phyloP scores from a whole-genome alignment of 1,284 basidiomycete species.

The Uromyces viciae-fabae region DNA sequence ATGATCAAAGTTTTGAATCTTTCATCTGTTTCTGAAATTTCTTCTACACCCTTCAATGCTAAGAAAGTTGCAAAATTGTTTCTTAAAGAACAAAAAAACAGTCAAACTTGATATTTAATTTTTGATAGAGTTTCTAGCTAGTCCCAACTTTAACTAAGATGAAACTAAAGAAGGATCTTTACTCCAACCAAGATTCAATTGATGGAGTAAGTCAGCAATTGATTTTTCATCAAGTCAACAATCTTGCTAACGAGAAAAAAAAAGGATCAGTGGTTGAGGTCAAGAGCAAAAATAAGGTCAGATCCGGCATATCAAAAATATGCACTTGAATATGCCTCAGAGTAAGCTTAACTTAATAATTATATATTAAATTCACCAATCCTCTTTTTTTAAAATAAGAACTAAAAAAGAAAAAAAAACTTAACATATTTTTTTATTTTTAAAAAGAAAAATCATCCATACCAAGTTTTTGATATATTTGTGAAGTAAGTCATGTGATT shows the following conservation, averaged over 20 bases:
- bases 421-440: too few species aligned
- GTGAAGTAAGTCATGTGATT: too few species aligned
- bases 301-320: too few species aligned
- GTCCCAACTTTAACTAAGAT: background rate
- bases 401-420: too few species aligned
- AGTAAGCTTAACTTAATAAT: too few species aligned
- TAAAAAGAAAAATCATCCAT: too few species aligned
- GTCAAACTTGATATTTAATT: background rate
- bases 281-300: too few species aligned
- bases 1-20: background rate
- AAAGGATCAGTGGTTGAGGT: background rate
- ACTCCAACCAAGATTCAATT: background rate
- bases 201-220: background rate
- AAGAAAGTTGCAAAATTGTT: background rate
- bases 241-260: background rate
- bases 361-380: too few species aligned
- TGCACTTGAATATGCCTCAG: too few species aligned
- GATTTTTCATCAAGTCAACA: background rate
- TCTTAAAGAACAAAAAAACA: background rate
- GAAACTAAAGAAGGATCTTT: background rate
- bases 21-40: background rate
- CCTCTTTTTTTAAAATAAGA: too few species aligned
- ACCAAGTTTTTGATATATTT: too few species aligned
- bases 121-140: background rate
- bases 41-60: constrained; percentile 12